Conservation (phyloP, 257 asterid genomes). For the Plantago ovata region DNA sequence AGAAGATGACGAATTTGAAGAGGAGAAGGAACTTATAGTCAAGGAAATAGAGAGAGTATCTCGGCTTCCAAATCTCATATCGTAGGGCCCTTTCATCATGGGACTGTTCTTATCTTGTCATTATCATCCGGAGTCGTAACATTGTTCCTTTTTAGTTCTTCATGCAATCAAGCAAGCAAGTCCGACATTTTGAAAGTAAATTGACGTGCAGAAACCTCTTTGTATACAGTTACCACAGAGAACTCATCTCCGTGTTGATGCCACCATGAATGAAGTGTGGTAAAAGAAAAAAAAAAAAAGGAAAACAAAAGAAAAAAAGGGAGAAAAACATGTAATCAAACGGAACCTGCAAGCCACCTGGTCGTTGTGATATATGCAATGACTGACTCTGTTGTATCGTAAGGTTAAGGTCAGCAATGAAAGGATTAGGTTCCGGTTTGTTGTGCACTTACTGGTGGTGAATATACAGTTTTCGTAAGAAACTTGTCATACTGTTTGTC, state of each 20-base stretch:
- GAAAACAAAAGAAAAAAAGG: background rate
- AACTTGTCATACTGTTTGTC: too few species aligned
- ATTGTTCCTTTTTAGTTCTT: constrained; percentile 7
- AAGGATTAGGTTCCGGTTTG: background rate
- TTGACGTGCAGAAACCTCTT: constrained; percentile 12
- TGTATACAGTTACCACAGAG: constrained; percentile 13
- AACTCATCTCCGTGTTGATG: constrained; percentile 3
- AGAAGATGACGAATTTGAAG: constrained; percentile 93
- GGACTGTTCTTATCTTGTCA: background rate
- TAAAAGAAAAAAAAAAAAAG: constrained; percentile 1
- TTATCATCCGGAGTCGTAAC: constrained; percentile 3
- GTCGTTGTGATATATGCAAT: constrained; percentile 17
- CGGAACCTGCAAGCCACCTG: constrained; percentile 14
- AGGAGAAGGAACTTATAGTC: constrained; percentile 81
- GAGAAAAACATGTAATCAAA: constrained; percentile 4
- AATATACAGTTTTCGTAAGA: too few species aligned
- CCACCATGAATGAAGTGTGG: background rate
- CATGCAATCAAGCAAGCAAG: constrained; percentile 17
- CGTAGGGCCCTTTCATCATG: constrained; percentile 35
- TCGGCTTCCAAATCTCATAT: constrained; percentile 50
- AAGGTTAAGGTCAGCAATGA: constrained; percentile 13
- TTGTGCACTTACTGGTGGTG: too few species aligned
- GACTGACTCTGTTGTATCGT: constrained; percentile 26
- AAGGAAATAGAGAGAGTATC: constrained; percentile 82
- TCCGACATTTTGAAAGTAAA: constrained; percentile 18